Conservation (phyloP, 345 rosid species). For the Dovyalis caffra region DNA sequence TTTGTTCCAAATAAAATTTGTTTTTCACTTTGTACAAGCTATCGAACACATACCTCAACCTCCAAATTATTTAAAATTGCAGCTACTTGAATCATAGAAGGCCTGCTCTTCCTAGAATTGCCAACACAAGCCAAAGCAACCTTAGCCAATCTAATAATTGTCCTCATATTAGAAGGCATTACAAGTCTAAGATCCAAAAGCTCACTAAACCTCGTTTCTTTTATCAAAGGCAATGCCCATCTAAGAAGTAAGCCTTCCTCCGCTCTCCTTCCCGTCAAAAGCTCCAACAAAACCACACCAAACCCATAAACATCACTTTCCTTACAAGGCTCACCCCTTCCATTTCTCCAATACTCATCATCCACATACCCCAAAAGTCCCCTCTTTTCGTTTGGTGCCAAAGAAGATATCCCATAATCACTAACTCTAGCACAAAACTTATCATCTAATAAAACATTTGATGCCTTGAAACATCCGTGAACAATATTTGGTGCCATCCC, state of each 20-base stretch:
- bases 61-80: conserved; percentile 70
- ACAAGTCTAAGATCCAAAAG: conserved; percentile 58
- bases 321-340: conserved; percentile 43
- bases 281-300: conserved; percentile 78
- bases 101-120: conserved; percentile 67
- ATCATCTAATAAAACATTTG: conserved; percentile 61
- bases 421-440: conserved; percentile 47
- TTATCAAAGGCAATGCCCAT: conserved; percentile 83
- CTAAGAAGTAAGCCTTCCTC: conserved; percentile 62
- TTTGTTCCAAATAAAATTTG: no score
- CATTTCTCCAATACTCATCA: conserved; percentile 50
- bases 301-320: conserved; percentile 78
- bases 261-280: conserved; percentile 69
- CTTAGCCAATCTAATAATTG: conserved; percentile 62
- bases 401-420: conserved; percentile 68
- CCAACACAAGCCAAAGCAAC: conserved; percentile 83
- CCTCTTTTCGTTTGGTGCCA: conserved; percentile 51
- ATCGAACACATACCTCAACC: conserved; percentile 22
- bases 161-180: conserved; percentile 43
- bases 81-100: conserved; percentile 55
- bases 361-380: conserved; percentile 56
- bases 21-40: no score
- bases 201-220: conserved; percentile 52
- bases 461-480: conserved; percentile 66
- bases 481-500: conserved; percentile 44